Evolutionary conservation across 225 moss, liverwort and hornwort genomes (phyloP).

Genomic region (Neckera pumila): DNA sequence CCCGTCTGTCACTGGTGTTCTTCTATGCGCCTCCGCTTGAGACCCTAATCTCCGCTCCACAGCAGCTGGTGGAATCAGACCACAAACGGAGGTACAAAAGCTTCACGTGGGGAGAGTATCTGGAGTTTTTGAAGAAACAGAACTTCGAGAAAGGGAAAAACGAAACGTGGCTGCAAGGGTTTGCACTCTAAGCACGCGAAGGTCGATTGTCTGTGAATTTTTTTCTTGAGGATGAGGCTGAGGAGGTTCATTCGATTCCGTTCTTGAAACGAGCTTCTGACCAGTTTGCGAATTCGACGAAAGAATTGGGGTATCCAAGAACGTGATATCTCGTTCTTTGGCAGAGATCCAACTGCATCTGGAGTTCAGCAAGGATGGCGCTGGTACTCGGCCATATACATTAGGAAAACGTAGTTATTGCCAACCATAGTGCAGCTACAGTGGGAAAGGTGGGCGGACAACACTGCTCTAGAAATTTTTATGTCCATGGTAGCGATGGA

Average conservation of each 20-base stretch:
- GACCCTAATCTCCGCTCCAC: constrained; percentile 8
- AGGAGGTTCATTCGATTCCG: background rate
- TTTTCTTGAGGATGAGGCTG: background rate
- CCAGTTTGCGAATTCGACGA: background rate
- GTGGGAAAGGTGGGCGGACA: background rate
- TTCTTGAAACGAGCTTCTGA: background rate
- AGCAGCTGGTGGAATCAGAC: constrained; percentile 1
- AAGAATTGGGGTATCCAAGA: background rate
- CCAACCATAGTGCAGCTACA: background rate
- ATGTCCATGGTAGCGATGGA: background rate
- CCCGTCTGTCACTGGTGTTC: constrained; percentile 23
- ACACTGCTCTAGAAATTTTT: background rate
- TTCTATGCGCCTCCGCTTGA: constrained; percentile 19
- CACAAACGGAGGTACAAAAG: constrained; percentile 5
- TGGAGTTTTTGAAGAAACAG: constrained; percentile 5
- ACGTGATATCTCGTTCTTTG: background rate
- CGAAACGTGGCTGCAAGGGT: constrained; percentile 25
- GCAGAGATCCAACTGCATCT: background rate
- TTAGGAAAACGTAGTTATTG: background rate
- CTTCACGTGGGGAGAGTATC: constrained; percentile 43
- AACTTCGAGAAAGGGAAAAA: constrained; percentile 33
- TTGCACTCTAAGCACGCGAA: constrained; percentile 5
- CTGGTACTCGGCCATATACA: background rate
- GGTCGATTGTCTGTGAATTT: background rate
- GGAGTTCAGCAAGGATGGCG: background rate